phyloP scores from a whole-genome alignment of 805 yeast species.

The Saccharomycopsis synnaedendra region DNA sequence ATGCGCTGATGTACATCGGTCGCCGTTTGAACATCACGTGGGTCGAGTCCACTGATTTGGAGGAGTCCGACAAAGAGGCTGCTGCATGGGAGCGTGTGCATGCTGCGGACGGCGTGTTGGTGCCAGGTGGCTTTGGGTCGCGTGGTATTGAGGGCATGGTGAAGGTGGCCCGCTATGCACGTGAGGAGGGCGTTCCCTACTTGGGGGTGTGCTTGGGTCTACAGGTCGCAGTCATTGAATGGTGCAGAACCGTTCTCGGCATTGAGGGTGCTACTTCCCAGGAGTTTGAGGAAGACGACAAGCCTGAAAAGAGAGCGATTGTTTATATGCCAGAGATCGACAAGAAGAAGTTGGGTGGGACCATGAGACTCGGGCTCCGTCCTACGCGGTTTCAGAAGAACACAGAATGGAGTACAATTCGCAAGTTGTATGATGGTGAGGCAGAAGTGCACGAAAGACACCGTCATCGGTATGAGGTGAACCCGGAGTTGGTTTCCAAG shows the following conservation, averaged over 20 bases:
- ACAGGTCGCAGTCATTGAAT: conserved; percentile 95
- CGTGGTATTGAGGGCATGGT: conserved; percentile 99
- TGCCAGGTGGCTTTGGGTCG: conserved; percentile 96
- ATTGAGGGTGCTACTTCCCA: conserved; percentile 59
- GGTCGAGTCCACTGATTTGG: conserved; percentile 93
- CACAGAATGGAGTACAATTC: conserved; percentile 57
- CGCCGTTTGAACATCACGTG: conserved; percentile 81
- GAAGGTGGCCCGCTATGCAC: conserved; percentile 95
- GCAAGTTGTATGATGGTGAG: conserved; percentile 66
- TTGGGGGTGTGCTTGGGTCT: conserved; percentile 96
- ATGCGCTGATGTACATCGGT: conserved; percentile 81
- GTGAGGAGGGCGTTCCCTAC: conserved; percentile 88
- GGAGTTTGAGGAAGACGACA: conserved; percentile 62
- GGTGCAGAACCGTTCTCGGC: conserved; percentile 70
- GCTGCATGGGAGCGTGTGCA: conserved; percentile 90
- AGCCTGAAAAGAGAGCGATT: conserved; percentile 56
- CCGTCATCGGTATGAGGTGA: conserved; percentile 96
- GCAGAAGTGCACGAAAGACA: conserved; percentile 80
- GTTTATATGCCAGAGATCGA: conserved; percentile 98
- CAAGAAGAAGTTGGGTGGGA: conserved; percentile 93
- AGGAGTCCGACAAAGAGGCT: conserved; percentile 57
- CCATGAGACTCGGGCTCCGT: conserved; percentile 96
- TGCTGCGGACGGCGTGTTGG: conserved; percentile 91
- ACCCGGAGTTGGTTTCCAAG: conserved; percentile 63
- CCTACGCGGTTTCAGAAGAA: conserved; percentile 68